Conservation (phyloP, 768 basidiomycete species). For the Suillus paluster region DNA sequence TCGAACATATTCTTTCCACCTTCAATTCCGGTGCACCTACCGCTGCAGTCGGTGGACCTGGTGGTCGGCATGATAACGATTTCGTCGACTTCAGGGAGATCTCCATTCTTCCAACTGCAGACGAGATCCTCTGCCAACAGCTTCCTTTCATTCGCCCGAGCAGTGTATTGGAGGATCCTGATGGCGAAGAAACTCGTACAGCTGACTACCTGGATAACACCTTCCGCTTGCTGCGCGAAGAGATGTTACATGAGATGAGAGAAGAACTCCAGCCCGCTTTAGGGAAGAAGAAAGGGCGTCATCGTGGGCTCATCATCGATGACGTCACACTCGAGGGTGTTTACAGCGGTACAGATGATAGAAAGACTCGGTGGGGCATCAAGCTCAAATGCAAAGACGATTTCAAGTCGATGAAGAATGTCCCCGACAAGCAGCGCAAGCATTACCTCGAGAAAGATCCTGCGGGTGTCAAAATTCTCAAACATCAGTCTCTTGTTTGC, state of each 20-base stretch:
- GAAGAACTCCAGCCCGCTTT: conserved; percentile 55
- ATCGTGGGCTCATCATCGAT: conserved; percentile 44
- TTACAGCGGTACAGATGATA: conserved; percentile 31
- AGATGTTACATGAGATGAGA: conserved; percentile 59
- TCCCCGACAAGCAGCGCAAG: conserved; percentile 40
- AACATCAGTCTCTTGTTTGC: conserved; percentile 58
- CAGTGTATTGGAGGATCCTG: conserved; percentile 47
- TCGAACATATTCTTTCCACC: conserved; percentile 44
- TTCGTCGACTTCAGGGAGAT: conserved; percentile 62
- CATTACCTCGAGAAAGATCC: conserved; percentile 42
- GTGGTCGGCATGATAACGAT: conserved; percentile 75
- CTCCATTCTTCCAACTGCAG: conserved; percentile 64
- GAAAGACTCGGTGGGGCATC: conserved; percentile 44
- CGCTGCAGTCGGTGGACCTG: conserved; percentile 42
- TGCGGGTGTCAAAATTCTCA: conserved; percentile 43
- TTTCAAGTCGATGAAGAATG: conserved; percentile 40
- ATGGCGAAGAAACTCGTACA: conserved; percentile 39
- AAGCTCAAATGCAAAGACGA: conserved; percentile 41
- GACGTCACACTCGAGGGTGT: conserved; percentile 42
- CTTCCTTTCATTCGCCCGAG: conserved; percentile 54
- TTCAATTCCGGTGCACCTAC: conserved; percentile 21
- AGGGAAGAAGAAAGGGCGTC: conserved; percentile 43
- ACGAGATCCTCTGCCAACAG: conserved; percentile 53
- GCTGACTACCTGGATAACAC: conserved; percentile 65
- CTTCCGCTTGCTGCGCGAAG: conserved; percentile 66